A percentile compares a stretch with the other conserved stretches of the same genome.
phyloP scores from a whole-genome alignment of 2,329 filamentous ascomycete genomes.

The Blastomyces silverae region DNA sequence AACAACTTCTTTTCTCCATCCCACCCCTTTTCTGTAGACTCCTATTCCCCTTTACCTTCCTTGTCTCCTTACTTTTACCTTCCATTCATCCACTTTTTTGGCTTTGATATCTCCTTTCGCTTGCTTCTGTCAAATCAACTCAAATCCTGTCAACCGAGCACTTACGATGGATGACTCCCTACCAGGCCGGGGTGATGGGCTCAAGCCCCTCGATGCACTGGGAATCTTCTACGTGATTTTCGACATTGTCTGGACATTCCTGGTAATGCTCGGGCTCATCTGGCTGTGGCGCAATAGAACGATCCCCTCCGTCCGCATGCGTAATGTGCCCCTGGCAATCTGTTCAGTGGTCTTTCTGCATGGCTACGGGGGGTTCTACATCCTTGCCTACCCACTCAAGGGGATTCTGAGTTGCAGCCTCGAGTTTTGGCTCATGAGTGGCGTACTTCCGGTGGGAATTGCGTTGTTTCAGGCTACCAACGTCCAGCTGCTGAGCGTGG shows the following conservation, averaged over 20 bases:
- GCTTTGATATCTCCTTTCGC: background rate
- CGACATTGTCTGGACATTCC: constrained; percentile 25
- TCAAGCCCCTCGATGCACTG: constrained; percentile 22
- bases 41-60: constrained; percentile 11
- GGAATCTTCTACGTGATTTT: constrained; percentile 24
- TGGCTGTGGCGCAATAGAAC: constrained; percentile 25
- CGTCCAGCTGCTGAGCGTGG: constrained; percentile 48
- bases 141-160: background rate
- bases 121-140: constrained; percentile 11
- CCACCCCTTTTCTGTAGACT: background rate
- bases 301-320: constrained; percentile 23
- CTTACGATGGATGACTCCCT: constrained; percentile 6
- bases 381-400: constrained; percentile 26
- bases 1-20: background rate
- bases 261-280: constrained; percentile 22
- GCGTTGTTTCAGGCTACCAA: constrained; percentile 57
- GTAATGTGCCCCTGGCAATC: constrained; percentile 25
- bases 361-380: constrained; percentile 25
- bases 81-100: constrained; percentile 1
- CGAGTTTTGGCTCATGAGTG: constrained; percentile 59
- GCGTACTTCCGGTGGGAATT: constrained; percentile 55
- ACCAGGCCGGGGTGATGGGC: constrained; percentile 9
- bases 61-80: constrained; percentile 7
- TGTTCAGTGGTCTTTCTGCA: constrained; percentile 26
- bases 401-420: constrained; percentile 40